Evolutionary conservation across 2,329 filamentous ascomycete species (phyloP), one percentile per base, ranked within the genome.

Genomic region (Sarocladium kiliense): DNA sequence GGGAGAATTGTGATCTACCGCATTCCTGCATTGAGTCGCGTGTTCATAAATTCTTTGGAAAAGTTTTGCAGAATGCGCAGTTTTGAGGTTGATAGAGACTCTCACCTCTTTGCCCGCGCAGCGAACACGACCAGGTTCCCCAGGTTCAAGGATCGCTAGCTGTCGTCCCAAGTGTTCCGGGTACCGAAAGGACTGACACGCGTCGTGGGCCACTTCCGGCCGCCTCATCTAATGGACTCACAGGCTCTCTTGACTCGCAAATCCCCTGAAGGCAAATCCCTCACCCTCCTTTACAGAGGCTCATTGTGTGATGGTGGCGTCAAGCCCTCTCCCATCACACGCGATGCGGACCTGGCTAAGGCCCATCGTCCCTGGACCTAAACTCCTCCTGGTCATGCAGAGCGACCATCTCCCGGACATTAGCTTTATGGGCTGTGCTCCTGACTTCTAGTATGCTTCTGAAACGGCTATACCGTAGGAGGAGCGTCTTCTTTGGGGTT

Each of bases 301-400:
- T 51, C 25, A 21, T 36, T 32, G 47, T 21, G 47, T 36, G 27
- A 51, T 51, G 30, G 47, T 51, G 47, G 47, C 47, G 47, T 51
- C 16, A 21, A 21, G 27, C 27, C 47, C 27, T 51, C 30, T 32
- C 26, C 44, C 19, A 51, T 36, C 25, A 12, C 26, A 36, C 47
- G 21, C 25, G n/a, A 21, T 34, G 47, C 27, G 27, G 47, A 51
- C n/a, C 47, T 36, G 26, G 44, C 44, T 27, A 27, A 18, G 47
- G 36, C 47, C 47, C 47, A 51, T 53, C 50, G 50, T 53, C 18
- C 50, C 50, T 53, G 50, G 34, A 25, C 41, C 50, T 53, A 53
- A 53, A 53, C 50, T 41, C 11, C 23, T 53, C 36, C 34, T 26
- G 50, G 50, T 11, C 19, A 34, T 36, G n/a, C 27, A 34, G 4